Evolutionary conservation across 306 rosid genomes (phyloP), one percentile per base, ranked within the genome.

Genomic region (Vigna nakashimae): DNA sequence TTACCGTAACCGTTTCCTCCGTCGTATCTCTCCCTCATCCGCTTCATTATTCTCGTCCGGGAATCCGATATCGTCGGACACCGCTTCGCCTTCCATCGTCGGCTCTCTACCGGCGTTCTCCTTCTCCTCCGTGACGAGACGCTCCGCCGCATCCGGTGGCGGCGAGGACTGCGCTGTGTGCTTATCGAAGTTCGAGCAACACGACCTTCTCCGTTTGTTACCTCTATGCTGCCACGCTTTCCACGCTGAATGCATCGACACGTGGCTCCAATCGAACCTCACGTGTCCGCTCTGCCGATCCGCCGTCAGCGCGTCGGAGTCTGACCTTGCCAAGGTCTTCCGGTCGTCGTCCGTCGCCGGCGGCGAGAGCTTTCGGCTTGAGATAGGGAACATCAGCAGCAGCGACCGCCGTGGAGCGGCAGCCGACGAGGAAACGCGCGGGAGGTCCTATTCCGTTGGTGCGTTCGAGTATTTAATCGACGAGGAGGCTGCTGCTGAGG

Each of bases 271-370:
- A 0, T 84, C 96, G 12, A 91, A 86, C 64, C 88, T 82, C 73
- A 86, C 92, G 0, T 92, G 97, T 72, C 97, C 97, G 10, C 89
- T 92, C 13, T 90, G 97, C 58, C 96, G 97, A 16, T 90, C 97
- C 36, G 65, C 89, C 1, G 88, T 92, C 3, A 46, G 38, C 2
- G 80, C 80, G 5, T 87, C 91, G 1, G 96, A 88, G 6, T 66
- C 90, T 4, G 97, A 92, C 28, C 48, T 88, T 14, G 67, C 76
- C 80, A 88, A 83, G 84, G 48, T 53, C 17, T 74, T 79, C 18
- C 78, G 51, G 30, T 50, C 84, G 5, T 7, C 74, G 1, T 65
- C 43, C 2, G 12, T 15, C 4, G 48, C 48, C 4, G 66, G 53
- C 9, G 73, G 86, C 1, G 73, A 79, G 2, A 87, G 93, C 34